These are phyloP conservation scores for Wallemia mellicola DNA, from an alignment of 1,284 basidiomycete genomes.

Conservation along the genomic window DNA sequence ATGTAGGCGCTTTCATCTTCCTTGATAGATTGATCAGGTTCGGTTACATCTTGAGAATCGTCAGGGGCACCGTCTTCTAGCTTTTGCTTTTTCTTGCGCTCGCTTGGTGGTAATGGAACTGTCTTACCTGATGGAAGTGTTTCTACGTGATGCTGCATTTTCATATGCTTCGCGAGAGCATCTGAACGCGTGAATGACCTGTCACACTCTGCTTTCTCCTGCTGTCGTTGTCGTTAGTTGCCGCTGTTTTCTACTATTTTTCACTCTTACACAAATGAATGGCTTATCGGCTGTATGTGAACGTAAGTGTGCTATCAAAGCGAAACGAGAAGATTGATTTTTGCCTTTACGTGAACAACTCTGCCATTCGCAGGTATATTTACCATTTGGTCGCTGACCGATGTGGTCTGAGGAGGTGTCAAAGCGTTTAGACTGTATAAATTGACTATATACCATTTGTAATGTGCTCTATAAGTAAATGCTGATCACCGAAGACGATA, in stretches of 20 bases:
- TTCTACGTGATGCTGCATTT: slow-evolving; percentile 43
- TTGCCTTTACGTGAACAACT: slow-evolving; percentile 47
- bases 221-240: background rate
- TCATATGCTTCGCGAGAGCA: slow-evolving; percentile 67
- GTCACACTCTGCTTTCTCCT: slow-evolving; percentile 37
- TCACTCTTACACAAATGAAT: slow-evolving; percentile 48
- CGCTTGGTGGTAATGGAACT: background rate
- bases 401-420: no score
- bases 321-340: slow-evolving; percentile 56
- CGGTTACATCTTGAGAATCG: background rate
- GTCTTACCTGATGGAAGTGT: background rate
- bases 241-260: slow-evolving; percentile 16
- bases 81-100: background rate
- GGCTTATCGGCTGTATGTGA: slow-evolving; percentile 82
- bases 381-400: slow-evolving; percentile 34
- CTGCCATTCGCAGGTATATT: slow-evolving; percentile 64
- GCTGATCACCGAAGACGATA: slow-evolving; percentile 32
- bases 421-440: no score
- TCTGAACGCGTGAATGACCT: slow-evolving; percentile 76
- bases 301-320: slow-evolving; percentile 53
- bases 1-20: background rate
- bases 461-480: slow-evolving; percentile 42
- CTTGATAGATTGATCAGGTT: background rate
- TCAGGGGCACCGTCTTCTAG: background rate
- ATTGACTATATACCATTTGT: no score